These are phyloP conservation scores for Mortierella alpina DNA, from an alignment of 192 early-diverging fungal genomes.

Conservation along the genomic window DNA sequence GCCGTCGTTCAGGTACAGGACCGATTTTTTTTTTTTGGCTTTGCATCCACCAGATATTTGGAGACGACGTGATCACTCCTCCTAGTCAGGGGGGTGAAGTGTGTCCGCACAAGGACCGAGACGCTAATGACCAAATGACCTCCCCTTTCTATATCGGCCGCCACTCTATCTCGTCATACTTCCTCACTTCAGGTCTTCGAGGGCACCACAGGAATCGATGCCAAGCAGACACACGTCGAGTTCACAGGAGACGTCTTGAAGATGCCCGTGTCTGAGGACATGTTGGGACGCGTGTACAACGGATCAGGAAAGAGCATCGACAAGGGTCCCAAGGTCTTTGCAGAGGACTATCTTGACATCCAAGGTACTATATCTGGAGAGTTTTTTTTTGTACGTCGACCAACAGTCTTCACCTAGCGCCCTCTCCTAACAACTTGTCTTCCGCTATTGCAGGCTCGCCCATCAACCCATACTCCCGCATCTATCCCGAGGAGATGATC, in stretches of 20 bases:
- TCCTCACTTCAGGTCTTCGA: conserved; percentile 83
- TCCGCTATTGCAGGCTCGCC: conserved; percentile 74
- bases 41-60: no score
- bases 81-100: conserved; percentile 14
- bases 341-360: conserved; percentile 98
- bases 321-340: conserved; percentile 99
- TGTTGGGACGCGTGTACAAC: conserved; percentile 99
- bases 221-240: conserved; percentile 93
- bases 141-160: conserved; percentile 2
- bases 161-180: conserved; percentile 1
- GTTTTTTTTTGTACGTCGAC: neutral
- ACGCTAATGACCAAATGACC: conserved; percentile 28
- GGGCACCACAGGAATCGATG: conserved; percentile 96
- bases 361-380: conserved; percentile 66
- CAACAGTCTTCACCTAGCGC: neutral
- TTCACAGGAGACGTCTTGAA: conserved; percentile 96
- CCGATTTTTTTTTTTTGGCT: conserved; percentile 10
- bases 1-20: conserved; percentile 90
- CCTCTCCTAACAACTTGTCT: neutral
- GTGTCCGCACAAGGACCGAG: conserved; percentile 3
- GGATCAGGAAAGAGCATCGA: conserved; percentile 99
- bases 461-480: conserved; percentile 99
- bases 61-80: conserved; percentile 41
- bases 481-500: conserved; percentile 99
- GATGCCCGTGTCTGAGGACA: conserved; percentile 98